phyloP scores from a whole-genome alignment of 805 yeast genomes.

The Hanseniaspora nectarophila region DNA sequence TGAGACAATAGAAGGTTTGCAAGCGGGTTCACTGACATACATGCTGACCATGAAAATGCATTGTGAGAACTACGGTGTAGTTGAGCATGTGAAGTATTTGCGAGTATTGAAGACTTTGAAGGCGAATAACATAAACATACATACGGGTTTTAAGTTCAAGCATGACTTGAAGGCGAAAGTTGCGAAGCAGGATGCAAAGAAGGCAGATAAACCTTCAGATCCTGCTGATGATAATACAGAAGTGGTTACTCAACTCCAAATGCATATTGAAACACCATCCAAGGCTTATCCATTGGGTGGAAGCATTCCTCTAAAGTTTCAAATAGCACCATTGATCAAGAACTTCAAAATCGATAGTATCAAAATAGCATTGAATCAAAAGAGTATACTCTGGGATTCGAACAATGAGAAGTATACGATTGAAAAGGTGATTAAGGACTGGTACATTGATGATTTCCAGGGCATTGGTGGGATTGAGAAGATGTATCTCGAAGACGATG shows the following conservation, averaged over 20 bases:
- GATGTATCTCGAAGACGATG: background rate
- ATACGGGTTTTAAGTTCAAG: conserved; percentile 15
- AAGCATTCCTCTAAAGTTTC: conserved; percentile 7
- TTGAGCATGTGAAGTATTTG: conserved; percentile 37
- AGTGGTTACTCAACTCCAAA: conserved; percentile 1
- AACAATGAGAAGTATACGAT: conserved; percentile 9
- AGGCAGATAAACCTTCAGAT: background rate
- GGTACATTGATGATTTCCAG: conserved; percentile 3
- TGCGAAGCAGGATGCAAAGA: background rate
- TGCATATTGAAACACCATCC: conserved; percentile 9
- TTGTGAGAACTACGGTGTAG: conserved; percentile 7
- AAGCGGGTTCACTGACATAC: conserved; percentile 64
- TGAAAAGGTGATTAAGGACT: background rate
- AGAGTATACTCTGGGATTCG: conserved; percentile 5
- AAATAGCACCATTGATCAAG: conserved; percentile 7
- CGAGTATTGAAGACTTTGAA: conserved; percentile 75
- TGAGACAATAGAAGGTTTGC: conserved; percentile 80
- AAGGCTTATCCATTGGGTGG: conserved; percentile 11
- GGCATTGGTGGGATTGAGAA: conserved; percentile 7
- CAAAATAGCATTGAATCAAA: background rate
- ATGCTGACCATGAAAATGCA: conserved; percentile 67
- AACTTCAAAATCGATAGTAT: conserved; percentile 4
- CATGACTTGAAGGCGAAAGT: conserved; percentile 8
- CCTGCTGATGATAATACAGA: background rate
- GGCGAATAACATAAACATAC: conserved; percentile 49